phyloP scores from a whole-genome alignment of 1,284 basidiomycete genomes.

The Mycosarcoma mackinlayi region DNA sequence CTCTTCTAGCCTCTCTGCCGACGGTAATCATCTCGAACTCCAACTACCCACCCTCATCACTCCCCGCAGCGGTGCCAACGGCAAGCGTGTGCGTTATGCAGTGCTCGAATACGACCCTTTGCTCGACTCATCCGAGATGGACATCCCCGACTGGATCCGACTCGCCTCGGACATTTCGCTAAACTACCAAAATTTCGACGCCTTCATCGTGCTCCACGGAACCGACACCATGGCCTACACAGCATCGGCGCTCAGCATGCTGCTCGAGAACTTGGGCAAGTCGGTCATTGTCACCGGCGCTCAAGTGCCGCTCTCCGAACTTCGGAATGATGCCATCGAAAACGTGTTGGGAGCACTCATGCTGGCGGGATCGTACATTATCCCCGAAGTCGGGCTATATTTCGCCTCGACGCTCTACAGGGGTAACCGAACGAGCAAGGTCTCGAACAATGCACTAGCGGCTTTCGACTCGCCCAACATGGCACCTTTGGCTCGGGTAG shows the following conservation, averaged over 20 bases:
- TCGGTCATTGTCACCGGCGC: constrained; percentile 88
- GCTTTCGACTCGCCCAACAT: constrained; percentile 90
- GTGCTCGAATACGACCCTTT: constrained; percentile 70
- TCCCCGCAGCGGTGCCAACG: constrained; percentile 41
- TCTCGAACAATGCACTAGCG: constrained; percentile 84
- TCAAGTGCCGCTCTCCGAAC: constrained; percentile 87
- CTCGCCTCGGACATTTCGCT: constrained; percentile 90
- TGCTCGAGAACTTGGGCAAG: constrained; percentile 90
- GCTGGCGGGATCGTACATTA: constrained; percentile 87
- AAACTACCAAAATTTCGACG: constrained; percentile 85
- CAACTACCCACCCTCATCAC: constrained; percentile 61
- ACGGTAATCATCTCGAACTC: constrained; percentile 52
- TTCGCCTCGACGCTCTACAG: constrained; percentile 88
- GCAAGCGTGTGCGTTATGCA: constrained; percentile 53
- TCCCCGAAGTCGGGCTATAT: constrained; percentile 82
- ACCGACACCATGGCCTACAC: constrained; percentile 73
- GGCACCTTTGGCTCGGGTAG: constrained; percentile 82
- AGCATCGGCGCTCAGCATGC: constrained; percentile 73
- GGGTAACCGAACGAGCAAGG: constrained; percentile 82
- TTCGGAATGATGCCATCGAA: constrained; percentile 79
- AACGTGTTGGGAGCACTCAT: constrained; percentile 80
- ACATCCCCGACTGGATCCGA: constrained; percentile 81
- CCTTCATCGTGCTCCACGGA: constrained; percentile 89
- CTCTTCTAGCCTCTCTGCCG: constrained; percentile 32
- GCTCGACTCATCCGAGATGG: constrained; percentile 86